Evolutionary conservation across 176 grass and related monocot genomes (phyloP).

Genomic region (Rhynchospora tenuis): DNA sequence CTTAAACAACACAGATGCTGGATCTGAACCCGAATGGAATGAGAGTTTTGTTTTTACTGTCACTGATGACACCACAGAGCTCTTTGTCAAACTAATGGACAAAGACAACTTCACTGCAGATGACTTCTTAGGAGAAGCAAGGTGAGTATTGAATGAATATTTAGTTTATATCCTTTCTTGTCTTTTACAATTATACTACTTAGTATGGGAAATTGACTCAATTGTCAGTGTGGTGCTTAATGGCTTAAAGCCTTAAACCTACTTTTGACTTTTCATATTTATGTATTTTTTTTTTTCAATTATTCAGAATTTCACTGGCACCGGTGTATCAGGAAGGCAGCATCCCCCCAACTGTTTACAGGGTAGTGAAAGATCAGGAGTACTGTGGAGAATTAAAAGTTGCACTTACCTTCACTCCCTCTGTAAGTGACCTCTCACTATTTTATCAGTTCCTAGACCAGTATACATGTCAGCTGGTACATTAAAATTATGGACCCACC

Average conservation of each 20-base stretch:
- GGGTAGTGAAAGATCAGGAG: constrained; percentile 73
- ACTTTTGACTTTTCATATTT: neutral
- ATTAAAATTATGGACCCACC: neutral
- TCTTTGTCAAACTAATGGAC: constrained; percentile 79
- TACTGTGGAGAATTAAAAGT: constrained; percentile 71
- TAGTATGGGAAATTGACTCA: neutral
- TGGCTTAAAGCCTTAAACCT: no score
- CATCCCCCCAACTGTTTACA: constrained; percentile 57
- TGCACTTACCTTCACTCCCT: constrained; percentile 27
- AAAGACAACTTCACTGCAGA: constrained; percentile 56
- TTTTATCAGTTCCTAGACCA: neutral
- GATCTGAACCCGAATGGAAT: constrained; percentile 84
- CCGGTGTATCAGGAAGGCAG: constrained; percentile 55
- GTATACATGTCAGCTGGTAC: neutral
- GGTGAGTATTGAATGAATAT: constrained; percentile 27
- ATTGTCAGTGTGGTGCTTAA: neutral
- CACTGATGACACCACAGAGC: constrained; percentile 44
- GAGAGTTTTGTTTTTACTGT: constrained; percentile 87
- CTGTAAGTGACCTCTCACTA: neutral
- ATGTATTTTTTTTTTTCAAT: neutral
- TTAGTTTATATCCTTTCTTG: neutral
- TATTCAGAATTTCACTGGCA: constrained; percentile 12
- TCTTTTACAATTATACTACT: constrained; percentile 11
- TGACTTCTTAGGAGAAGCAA: constrained; percentile 81
- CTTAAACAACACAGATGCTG: constrained; percentile 52